A percentile compares a stretch with the other conserved stretches of the same genome.
Conservation (phyloP, 2,329 filamentous ascomycete genomes). For the Fusarium sp. region DNA sequence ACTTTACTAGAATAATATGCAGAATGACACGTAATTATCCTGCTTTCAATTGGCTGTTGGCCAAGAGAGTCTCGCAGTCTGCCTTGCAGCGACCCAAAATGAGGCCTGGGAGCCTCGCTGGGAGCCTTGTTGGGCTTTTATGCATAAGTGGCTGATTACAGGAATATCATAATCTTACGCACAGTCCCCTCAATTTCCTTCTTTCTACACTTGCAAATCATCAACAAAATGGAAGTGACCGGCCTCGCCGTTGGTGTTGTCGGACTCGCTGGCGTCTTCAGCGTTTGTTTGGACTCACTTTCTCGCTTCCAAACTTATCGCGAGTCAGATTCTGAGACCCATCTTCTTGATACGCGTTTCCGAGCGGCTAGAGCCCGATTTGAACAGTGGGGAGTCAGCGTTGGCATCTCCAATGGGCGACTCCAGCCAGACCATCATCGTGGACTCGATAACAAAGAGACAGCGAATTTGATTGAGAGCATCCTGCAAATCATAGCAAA, state of each 20-base stretch:
- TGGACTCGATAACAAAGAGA: background rate
- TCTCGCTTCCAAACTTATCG: conserved; percentile 26
- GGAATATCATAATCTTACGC: background rate
- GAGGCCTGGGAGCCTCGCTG: background rate
- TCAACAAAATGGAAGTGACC: background rate
- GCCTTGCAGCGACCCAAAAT: background rate
- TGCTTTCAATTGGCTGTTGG: background rate
- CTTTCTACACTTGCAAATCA: accelerated
- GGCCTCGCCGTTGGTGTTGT: background rate
- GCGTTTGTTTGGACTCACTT: conserved; percentile 31
- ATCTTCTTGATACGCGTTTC: conserved; percentile 17
- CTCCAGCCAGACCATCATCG: background rate
- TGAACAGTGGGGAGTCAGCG: conserved; percentile 31
- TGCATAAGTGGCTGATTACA: background rate
- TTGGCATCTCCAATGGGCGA: conserved; percentile 13
- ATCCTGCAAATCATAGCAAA: background rate
- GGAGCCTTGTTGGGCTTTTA: background rate
- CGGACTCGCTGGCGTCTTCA: conserved; percentile 28
- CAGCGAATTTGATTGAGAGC: accelerated
- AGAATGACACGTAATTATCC: too few species aligned
- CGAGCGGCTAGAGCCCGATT: conserved; percentile 19
- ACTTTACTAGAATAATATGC: background rate
- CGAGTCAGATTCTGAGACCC: conserved; percentile 14
- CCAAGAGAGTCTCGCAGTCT: background rate
- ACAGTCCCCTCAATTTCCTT: accelerated